These are phyloP conservation scores for Psilocybe tampanensis DNA, from an alignment of 768 basidiomycete species.

Conservation along the genomic window DNA sequence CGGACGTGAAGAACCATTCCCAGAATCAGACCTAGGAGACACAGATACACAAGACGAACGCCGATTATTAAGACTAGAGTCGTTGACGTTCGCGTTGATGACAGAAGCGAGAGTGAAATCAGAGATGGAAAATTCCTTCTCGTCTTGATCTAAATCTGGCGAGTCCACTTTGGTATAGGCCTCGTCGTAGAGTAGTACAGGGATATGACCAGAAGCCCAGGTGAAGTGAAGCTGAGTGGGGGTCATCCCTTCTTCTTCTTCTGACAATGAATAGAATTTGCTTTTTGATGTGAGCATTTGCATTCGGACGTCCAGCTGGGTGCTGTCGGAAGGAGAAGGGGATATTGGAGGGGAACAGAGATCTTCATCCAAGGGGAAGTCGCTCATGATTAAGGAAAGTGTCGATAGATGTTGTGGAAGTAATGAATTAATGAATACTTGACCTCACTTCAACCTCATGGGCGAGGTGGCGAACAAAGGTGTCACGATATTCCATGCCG, in stretches of 20 bases:
- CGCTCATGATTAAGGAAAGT: constrained; percentile 9
- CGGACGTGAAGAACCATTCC: too few species aligned
- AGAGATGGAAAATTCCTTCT: constrained; percentile 8
- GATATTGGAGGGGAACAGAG: constrained; percentile 26
- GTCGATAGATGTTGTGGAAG: background rate
- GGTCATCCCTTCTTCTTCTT: constrained; percentile 49
- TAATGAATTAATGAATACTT: background rate
- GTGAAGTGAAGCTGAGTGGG: constrained; percentile 37
- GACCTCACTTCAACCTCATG: too few species aligned
- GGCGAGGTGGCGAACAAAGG: too few species aligned
- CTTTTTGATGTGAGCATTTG: constrained; percentile 19
- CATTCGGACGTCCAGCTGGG: constrained; percentile 21
- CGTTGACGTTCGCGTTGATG: background rate
- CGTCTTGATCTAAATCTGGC: background rate
- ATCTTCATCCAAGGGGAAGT: constrained; percentile 22
- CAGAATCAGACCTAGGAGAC: constrained; percentile 1
- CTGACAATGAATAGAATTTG: constrained; percentile 41
- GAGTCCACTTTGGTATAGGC: too few species aligned
- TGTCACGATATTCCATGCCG: too few species aligned
- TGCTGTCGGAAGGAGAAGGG: constrained; percentile 39
- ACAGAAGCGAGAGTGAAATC: background rate
- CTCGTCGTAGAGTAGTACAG: constrained; percentile 47
- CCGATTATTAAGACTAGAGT: background rate
- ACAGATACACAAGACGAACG: background rate
- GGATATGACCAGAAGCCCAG: constrained; percentile 51